These are phyloP conservation scores for Thermomucor indicae-seudaticae DNA, from an alignment of 371 early-diverging fungal genomes.

Conservation along the genomic window DNA sequence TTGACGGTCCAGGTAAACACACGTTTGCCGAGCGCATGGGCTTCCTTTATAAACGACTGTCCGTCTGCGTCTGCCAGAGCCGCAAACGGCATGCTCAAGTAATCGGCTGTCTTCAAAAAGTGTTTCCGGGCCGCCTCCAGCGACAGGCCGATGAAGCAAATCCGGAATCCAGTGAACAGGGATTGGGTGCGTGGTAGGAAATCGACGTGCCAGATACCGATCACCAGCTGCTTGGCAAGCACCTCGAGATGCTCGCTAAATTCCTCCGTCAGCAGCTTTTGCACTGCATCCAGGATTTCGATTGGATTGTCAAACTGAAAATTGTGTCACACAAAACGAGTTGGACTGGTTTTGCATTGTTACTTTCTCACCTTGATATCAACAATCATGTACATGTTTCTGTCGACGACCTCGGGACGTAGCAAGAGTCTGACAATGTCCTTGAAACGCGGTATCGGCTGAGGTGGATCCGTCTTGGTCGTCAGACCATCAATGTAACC, in stretches of 20 bases:
- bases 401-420: constrained; percentile 32
- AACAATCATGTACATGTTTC: constrained; percentile 51
- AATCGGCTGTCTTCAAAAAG: constrained; percentile 48
- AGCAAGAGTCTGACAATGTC: constrained; percentile 56
- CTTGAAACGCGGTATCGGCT: constrained; percentile 49
- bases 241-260: constrained; percentile 10
- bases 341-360: not conserved
- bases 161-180: constrained; percentile 35
- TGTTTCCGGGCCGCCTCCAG: constrained; percentile 43
- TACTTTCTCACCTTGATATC: constrained; percentile 56
- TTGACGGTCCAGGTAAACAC: constrained; percentile 64
- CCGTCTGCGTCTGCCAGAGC: constrained; percentile 43
- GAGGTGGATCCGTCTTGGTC: constrained; percentile 44
- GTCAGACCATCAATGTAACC: constrained; percentile 54
- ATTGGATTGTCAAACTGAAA: constrained; percentile 46
- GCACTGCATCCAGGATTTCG: constrained; percentile 37
- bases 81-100: constrained; percentile 50
- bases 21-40: constrained; percentile 42
- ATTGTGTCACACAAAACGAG: not conserved
- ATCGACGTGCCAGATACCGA: constrained; percentile 65
- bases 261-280: constrained; percentile 23
- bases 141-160: constrained; percentile 57
- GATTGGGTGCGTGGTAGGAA: constrained; percentile 46
- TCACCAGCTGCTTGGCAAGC: constrained; percentile 40
- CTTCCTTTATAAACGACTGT: constrained; percentile 46